phyloP scores from a whole-genome alignment of 2,329 filamentous ascomycete species.

The Alternaria panax region DNA sequence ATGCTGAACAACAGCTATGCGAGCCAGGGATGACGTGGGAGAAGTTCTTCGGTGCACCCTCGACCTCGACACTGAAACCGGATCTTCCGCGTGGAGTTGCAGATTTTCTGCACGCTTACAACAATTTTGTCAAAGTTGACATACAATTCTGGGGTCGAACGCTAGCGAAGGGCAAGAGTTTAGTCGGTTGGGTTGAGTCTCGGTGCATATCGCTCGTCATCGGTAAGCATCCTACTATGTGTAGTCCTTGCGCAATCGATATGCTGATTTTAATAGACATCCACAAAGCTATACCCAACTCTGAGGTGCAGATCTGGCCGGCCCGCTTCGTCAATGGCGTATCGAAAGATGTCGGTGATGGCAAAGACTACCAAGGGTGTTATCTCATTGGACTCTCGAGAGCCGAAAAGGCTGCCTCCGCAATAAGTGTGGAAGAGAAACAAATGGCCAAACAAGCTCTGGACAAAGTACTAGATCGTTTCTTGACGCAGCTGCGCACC shows the following conservation, averaged over 20 bases:
- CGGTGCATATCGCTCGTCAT: conserved; percentile 65
- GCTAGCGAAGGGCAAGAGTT: conserved; percentile 60
- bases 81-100: conserved; percentile 10
- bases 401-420: neutral
- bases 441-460: conserved; percentile 56
- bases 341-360: conserved; percentile 20
- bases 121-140: conserved; percentile 67
- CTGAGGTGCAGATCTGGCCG: conserved; percentile 69
- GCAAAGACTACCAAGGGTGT: conserved; percentile 63
- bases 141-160: conserved; percentile 71
- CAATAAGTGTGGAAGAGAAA: conserved; percentile 47
- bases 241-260: no score
- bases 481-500: conserved; percentile 44
- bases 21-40: conserved; percentile 38
- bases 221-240: conserved; percentile 52
- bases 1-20: conserved; percentile 54
- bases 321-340: conserved; percentile 58
- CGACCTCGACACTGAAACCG: neutral
- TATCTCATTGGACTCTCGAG: conserved; percentile 67
- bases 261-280: conserved; percentile 57
- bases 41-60: conserved; percentile 28
- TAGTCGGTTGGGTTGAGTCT: conserved; percentile 71
- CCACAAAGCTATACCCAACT: conserved; percentile 58
- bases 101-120: conserved; percentile 62
- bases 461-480: conserved; percentile 43